Percentiles rank a stretch among this genome's conserved stretches.
Conservation (phyloP, 2,329 filamentous ascomycete species). For the Curvularia hawaiiensis region DNA sequence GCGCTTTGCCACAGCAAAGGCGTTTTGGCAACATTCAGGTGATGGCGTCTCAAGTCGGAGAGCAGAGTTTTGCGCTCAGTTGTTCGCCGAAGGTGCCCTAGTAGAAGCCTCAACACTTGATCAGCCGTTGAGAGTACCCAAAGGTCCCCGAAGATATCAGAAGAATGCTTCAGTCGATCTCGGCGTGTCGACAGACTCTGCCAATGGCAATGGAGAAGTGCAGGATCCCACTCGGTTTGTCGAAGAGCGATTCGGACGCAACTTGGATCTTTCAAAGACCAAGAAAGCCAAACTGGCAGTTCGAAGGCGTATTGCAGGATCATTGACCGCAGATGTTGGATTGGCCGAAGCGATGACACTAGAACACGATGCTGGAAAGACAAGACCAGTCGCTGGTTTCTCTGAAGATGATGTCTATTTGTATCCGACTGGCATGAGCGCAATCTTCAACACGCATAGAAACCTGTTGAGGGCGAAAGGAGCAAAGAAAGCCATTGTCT, state of each 20-base stretch:
- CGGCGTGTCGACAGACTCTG: constrained; percentile 17
- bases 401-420: constrained; percentile 88
- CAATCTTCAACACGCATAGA: constrained; percentile 88
- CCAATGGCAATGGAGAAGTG: constrained; percentile 47
- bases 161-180: constrained; percentile 61
- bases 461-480: constrained; percentile 70
- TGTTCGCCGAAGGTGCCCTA: constrained; percentile 73
- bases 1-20: constrained; percentile 76
- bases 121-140: constrained; percentile 54
- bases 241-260: constrained; percentile 92
- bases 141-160: constrained; percentile 83
- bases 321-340: constrained; percentile 74
- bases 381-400: constrained; percentile 63
- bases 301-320: constrained; percentile 84
- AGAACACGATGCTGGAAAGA: constrained; percentile 50
- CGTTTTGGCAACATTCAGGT: constrained; percentile 96
- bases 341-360: constrained; percentile 63
- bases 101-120: constrained; percentile 53
- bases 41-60: constrained; percentile 90
- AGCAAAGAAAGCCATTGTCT: constrained; percentile 78
- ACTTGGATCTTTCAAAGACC: constrained; percentile 79
- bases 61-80: constrained; percentile 83
- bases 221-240: constrained; percentile 81
- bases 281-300: constrained; percentile 85
- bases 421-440: constrained; percentile 90